Evolutionary conservation across 192 early-diverging fungal species (phyloP).

Genomic region (Globomyces pollinis-pini): DNA sequence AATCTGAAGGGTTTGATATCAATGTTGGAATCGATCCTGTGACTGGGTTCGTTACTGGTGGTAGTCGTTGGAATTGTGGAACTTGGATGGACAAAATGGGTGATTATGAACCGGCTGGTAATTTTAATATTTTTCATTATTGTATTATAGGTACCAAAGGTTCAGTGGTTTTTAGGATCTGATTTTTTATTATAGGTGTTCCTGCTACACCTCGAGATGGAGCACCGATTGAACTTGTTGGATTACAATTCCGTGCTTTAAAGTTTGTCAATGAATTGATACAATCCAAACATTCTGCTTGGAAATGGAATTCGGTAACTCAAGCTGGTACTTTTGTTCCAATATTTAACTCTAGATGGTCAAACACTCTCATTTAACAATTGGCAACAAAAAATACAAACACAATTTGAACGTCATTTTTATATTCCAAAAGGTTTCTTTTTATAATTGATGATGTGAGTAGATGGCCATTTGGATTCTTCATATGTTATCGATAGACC

Average conservation of each 20-base stretch:
- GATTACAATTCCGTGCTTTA: constrained; percentile 76
- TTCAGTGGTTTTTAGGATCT: too few species aligned
- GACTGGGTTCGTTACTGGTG: constrained; percentile 78
- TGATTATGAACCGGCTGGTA: constrained; percentile 89
- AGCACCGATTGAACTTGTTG: constrained; percentile 83
- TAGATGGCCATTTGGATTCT: constrained; percentile 43
- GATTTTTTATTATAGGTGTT: too few species aligned
- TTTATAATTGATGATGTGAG: neutral
- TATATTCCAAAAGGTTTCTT: constrained; percentile 74
- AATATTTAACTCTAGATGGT: constrained; percentile 10
- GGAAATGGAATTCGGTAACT: constrained; percentile 6
- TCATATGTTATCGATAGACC: constrained; percentile 48
- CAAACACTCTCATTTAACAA: constrained; percentile 49
- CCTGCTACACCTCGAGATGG: constrained; percentile 94
- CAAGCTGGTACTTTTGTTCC: too few species aligned
- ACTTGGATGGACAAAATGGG: constrained; percentile 99
- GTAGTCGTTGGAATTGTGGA: constrained; percentile 89
- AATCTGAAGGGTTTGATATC: constrained; percentile 81
- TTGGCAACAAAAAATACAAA: constrained; percentile 76
- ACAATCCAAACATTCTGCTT: neutral
- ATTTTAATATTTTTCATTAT: too few species aligned
- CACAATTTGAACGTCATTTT: constrained; percentile 79
- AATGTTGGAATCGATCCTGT: constrained; percentile 55
- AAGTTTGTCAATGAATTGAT: constrained; percentile 55
- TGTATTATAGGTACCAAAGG: too few species aligned